Evolutionary conservation across 768 basidiomycete genomes (phyloP), one percentile per base, ranked within the genome.

Genomic region (Candolleomyces aberdarensis): DNA sequence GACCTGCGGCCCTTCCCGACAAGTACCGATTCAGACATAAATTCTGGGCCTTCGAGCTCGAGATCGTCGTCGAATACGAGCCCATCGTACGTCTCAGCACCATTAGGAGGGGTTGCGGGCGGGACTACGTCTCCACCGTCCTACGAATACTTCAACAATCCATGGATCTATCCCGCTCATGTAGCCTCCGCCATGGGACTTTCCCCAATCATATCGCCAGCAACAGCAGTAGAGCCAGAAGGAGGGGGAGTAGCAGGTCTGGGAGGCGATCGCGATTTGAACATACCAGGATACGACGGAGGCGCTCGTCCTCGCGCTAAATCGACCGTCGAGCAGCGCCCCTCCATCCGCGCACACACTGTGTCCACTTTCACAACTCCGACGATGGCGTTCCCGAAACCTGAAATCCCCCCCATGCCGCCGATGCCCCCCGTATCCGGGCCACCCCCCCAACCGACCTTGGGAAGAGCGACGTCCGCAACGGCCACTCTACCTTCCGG

Each of bases 101-200:
- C 44, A 46, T 46, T 14, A 17, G 36, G 36, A 36, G 36, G 36
- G 11, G 36, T 7, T 7, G 36, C 8, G 6, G 6, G 11, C 36
- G n/a, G n/a, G 15, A 8, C 46, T 6, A 3, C 2, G 3, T 47
- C 46, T n/a, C 46, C 46, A 17, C 46, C 46, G 14, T 20, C 49
- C 17, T 56, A 40, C 54, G 54, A 40, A 36, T 56, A 56, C 54
- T 43, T 41, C 40, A 56, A 56, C 54, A 56, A 56, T 26, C 54
- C 54, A 56, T 56, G 54, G 54, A 36, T 11, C 39, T 26, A 56
- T 43, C 54, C 54, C 26, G 32, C 52, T 3, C 49, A 19, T 29
- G 29, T 26, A 50, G 20, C 22, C 36, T 36, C 36, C 11, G 36
- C 36, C 1, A 36, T 36, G 36, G 36, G 36, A 1, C 36, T 36